These are phyloP conservation scores for Inga leiocalycina DNA, from an alignment of 306 rosid genomes.

Conservation along the genomic window DNA sequence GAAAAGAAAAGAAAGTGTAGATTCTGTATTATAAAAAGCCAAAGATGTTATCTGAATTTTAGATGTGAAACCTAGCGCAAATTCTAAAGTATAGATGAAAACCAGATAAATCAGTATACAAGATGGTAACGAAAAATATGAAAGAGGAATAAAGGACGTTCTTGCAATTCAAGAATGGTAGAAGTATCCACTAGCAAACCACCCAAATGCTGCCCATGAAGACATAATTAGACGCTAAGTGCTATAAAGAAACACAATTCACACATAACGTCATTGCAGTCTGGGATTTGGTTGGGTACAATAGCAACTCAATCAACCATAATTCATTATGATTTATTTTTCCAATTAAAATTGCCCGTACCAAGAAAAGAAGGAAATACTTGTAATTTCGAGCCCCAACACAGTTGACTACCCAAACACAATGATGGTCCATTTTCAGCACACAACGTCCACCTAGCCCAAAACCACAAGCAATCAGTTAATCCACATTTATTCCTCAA, in stretches of 20 bases:
- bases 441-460: slow-evolving; percentile 94
- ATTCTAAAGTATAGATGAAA: neutral
- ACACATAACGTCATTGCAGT: neutral
- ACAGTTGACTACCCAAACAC: slow-evolving; percentile 99
- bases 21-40: neutral
- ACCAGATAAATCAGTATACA: neutral
- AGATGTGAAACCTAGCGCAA: neutral
- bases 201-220: neutral
- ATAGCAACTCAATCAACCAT: neutral
- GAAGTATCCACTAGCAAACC: neutral
- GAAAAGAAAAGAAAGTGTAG: neutral
- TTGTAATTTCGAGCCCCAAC: slow-evolving; percentile 96
- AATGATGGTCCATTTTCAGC: slow-evolving; percentile 99
- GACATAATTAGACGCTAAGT: neutral
- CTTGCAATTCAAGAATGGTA: neutral
- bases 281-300: neutral
- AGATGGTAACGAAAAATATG: neutral
- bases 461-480: slow-evolving; percentile 19
- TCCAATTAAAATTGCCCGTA: slow-evolving; percentile 39
- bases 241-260: neutral
- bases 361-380: slow-evolving; percentile 94
- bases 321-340: neutral
- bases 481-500: neutral
- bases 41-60: neutral
- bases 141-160: neutral